Base-by-base conservation (phyloP, 2,329 filamentous ascomycete genomes). In the Alternaria burnsii region DNA sequence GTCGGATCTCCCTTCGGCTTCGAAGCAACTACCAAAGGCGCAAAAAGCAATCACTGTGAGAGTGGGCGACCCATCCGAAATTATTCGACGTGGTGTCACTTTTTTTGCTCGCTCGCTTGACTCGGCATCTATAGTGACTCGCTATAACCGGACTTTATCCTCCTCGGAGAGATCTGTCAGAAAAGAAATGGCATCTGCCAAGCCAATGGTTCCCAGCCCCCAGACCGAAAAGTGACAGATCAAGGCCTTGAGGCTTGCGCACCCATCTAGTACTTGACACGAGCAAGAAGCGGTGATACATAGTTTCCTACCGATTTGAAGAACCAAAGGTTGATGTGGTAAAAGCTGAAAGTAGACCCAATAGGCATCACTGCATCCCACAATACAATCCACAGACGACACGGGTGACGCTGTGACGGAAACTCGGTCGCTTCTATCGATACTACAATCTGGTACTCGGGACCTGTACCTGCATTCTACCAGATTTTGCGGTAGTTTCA, bases 141-240 rank as follows among this genome's bases (percentile, higher is more conserved):
- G 30, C 20, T 50, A 4, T 26, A 34, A 38, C 3, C 14, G 4
- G 11, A 36, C 9, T 20, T 50, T 24, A 22, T 7, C 30, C 18
- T 34, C 30, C 11, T 38, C 30, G 14, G 14, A 42, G 32, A 28
- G 22, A 38, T 34, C 22, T 36, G 28, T 14, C 11, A 38, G n/a
- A 40, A 50, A 50, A 59, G 47, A 51, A 24, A 12, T 1, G 5
- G 5, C 9, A n/a, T 9, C 32, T 41, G 57, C 57, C 57, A 59
- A 59, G 57, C 40, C 24, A 48, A 56, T 59, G 57, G 57, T 59
- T 59, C 57, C 30, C 32, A 38, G 44, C 9, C 30, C 20, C 52
- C 38, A n/a, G 5, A 9, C 46, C n/a, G 9, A 11, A 50, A 22
- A 24, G 20, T 38, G 30, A 50, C 32, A 26, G 30, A 26, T 24